Evolutionary conservation across 768 basidiomycete genomes (phyloP).

Genomic region (Hortiboletus campestris): DNA sequence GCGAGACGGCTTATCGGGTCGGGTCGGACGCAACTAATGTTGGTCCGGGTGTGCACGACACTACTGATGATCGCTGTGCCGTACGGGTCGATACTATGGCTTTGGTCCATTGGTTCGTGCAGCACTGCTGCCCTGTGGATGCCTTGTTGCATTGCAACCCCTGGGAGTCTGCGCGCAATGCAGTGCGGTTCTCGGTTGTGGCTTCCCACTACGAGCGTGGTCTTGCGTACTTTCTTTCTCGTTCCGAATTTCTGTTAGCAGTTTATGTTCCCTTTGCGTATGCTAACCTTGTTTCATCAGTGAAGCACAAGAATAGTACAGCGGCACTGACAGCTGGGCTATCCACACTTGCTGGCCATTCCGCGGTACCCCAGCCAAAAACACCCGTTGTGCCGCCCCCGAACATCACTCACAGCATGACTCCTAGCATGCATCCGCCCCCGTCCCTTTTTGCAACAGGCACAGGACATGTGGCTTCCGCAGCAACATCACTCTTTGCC

Average conservation of each 20-base stretch:
- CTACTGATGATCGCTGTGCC: neutral
- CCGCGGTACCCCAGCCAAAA: constrained; percentile 12
- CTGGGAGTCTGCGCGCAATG: neutral
- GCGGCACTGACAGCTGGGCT: constrained; percentile 11
- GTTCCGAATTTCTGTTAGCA: neutral
- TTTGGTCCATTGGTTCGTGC: neutral
- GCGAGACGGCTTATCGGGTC: neutral
- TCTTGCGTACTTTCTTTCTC: neutral
- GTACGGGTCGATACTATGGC: neutral
- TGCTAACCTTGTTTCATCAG: constrained; percentile 16
- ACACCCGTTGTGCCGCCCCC: constrained; percentile 18
- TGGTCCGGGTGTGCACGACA: neutral
- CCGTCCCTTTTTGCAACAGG: constrained; percentile 26
- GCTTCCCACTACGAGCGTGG: neutral
- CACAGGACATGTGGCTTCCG: constrained; percentile 12
- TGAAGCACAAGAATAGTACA: constrained; percentile 24
- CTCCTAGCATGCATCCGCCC: constrained; percentile 32
- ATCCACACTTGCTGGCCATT: constrained; percentile 7
- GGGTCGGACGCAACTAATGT: neutral
- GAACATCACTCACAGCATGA: constrained; percentile 27
- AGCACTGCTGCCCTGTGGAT: neutral
- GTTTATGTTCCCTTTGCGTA: neutral
- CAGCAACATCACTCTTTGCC: constrained; percentile 34
- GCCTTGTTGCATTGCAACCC: neutral
- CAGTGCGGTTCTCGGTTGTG: neutral